Conservation (phyloP, 768 basidiomycete genomes). For the Candolleomyces eurysporus region DNA sequence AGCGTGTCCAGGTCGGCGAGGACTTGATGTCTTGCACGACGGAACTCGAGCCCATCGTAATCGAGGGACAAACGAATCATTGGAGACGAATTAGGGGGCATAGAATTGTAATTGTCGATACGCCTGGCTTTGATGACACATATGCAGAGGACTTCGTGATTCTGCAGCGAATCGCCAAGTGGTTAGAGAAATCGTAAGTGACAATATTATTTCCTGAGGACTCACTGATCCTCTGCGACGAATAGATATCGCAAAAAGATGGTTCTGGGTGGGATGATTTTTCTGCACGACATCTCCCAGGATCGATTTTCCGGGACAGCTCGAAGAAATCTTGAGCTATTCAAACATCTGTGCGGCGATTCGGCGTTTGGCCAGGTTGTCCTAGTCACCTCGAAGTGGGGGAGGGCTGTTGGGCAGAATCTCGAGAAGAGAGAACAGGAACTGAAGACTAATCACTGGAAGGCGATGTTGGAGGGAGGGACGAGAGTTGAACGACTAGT, state of each 20-base stretch:
- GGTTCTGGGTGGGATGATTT: slow-evolving; percentile 27
- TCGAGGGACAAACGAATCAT: background rate
- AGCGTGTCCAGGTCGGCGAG: slow-evolving; percentile 16
- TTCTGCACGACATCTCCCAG: slow-evolving; percentile 19
- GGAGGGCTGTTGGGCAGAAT: slow-evolving; percentile 11
- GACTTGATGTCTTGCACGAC: slow-evolving; percentile 21
- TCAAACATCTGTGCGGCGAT: slow-evolving; percentile 21
- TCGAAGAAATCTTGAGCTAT: slow-evolving; percentile 25
- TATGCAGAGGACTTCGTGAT: slow-evolving; percentile 19
- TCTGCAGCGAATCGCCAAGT: slow-evolving; percentile 21
- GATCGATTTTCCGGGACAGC: slow-evolving; percentile 26
- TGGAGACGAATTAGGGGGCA: background rate
- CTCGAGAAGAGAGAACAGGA: background rate
- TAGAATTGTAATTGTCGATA: slow-evolving; percentile 20
- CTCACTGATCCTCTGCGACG: background rate
- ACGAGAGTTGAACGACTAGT: background rate
- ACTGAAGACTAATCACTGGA: background rate
- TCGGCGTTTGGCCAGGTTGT: slow-evolving; percentile 22
- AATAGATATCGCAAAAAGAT: slow-evolving; percentile 16
- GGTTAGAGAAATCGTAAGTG: slow-evolving; percentile 23
- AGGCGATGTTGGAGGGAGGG: background rate
- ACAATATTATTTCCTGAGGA: background rate
- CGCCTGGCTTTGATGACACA: slow-evolving; percentile 26
- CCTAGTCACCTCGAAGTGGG: slow-evolving; percentile 33
- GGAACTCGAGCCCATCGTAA: slow-evolving; percentile 14